These are phyloP conservation scores for Cordyceps tenuipes DNA, from an alignment of 2,329 filamentous ascomycete species.

Conservation along the genomic window DNA sequence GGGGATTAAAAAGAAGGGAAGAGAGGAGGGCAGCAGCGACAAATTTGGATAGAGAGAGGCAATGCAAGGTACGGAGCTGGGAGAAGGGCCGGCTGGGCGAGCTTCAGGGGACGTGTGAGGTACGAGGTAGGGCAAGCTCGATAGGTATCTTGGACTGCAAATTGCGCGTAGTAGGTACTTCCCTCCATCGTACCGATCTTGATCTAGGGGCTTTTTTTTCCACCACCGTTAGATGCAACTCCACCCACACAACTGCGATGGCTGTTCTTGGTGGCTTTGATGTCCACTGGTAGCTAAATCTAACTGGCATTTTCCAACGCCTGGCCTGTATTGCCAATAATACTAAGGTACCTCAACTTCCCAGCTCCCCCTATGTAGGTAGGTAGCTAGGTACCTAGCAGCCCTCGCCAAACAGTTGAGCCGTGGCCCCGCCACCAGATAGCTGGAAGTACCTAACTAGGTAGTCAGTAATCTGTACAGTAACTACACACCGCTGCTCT, in stretches of 20 bases:
- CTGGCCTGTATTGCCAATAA: too few relatives aligned
- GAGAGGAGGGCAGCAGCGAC: slow-evolving; percentile 1
- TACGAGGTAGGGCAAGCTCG: too few relatives aligned
- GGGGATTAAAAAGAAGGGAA: background rate
- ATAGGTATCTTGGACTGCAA: background rate
- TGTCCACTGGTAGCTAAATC: background rate
- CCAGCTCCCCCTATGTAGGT: too few relatives aligned
- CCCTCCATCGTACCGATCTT: too few relatives aligned
- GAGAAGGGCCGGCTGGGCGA: background rate
- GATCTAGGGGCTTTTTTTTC: too few relatives aligned
- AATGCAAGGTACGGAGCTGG: background rate
- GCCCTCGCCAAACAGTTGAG: background rate
- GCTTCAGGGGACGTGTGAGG: too few relatives aligned
- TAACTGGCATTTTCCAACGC: background rate
- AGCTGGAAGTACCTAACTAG: too few relatives aligned
- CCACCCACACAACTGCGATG: too few relatives aligned
- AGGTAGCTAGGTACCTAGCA: too few relatives aligned
- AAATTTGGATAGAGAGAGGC: background rate
- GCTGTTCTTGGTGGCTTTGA: background rate
- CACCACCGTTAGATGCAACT: too few relatives aligned
- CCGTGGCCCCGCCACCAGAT: background rate
- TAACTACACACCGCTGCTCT: background rate
- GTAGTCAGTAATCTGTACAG: too few relatives aligned
- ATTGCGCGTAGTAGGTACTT: background rate
- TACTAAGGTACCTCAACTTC: too few relatives aligned